A percentile compares a stretch with the other conserved stretches of the same genome.
phyloP scores from a whole-genome alignment of 1,284 basidiomycete genomes.

The Calocybe gambosa region DNA sequence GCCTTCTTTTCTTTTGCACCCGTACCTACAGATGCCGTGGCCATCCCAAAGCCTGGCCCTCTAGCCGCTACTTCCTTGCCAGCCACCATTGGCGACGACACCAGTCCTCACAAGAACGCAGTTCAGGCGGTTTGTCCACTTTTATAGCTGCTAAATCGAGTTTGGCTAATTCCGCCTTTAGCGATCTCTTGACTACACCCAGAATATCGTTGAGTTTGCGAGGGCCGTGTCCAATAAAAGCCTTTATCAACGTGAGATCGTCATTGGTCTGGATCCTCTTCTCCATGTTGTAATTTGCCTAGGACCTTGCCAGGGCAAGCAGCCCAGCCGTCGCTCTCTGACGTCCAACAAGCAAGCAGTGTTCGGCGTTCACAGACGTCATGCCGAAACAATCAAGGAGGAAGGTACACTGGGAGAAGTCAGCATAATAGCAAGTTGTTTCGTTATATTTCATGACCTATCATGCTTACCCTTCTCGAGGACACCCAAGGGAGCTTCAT shows the following conservation, averaged over 20 bases:
- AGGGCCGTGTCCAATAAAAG: slow-evolving; percentile 8
- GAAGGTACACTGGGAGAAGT: slow-evolving; percentile 37
- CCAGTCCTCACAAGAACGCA: background rate
- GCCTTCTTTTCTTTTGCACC: slow-evolving; percentile 31
- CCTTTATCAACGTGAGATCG: background rate
- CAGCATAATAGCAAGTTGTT: slow-evolving; percentile 39
- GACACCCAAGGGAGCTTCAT: slow-evolving; percentile 21
- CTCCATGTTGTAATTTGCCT: slow-evolving; percentile 2
- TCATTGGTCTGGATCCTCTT: background rate
- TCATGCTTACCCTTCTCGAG: background rate
- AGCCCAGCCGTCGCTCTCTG: background rate
- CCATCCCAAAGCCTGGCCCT: slow-evolving; percentile 21
- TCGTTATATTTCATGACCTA: background rate
- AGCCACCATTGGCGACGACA: slow-evolving; percentile 3
- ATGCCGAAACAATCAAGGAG: slow-evolving; percentile 1
- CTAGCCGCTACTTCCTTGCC: slow-evolving; percentile 15
- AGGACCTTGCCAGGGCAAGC: background rate
- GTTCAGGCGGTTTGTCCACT: slow-evolving; percentile 8
- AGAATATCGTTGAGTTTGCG: background rate
- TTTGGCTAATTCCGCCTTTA: background rate
- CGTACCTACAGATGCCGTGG: slow-evolving; percentile 31
- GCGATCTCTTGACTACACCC: background rate
- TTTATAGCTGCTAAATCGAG: background rate
- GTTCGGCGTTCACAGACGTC: background rate
- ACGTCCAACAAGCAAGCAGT: background rate